phyloP scores from a whole-genome alignment of 257 asterid species.

The Lycium barbarum region DNA sequence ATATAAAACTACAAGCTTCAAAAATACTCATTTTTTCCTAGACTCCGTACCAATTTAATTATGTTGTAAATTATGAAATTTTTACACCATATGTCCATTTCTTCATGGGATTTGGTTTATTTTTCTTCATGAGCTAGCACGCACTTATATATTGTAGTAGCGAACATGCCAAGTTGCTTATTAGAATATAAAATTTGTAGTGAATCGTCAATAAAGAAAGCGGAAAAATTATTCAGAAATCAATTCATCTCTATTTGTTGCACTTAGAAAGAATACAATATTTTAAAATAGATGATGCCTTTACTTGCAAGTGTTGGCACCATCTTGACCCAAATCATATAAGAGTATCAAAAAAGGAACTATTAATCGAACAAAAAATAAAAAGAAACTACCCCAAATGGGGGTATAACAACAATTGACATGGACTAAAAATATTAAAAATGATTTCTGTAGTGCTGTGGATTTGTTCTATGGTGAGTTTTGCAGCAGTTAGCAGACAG shows the following conservation, averaged over 20 bases:
- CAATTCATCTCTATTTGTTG: conserved; percentile 32
- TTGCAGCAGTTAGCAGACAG: conserved; percentile 50
- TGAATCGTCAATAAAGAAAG: background rate
- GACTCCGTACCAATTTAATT: too few relatives aligned
- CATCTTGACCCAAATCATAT: conserved; percentile 35
- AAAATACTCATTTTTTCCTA: too few relatives aligned
- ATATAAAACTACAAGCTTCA: too few relatives aligned
- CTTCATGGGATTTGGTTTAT: too few relatives aligned
- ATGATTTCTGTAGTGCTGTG: conserved; percentile 28
- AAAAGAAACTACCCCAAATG: conserved; percentile 35
- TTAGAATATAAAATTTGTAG: background rate
- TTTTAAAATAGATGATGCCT: conserved; percentile 33
- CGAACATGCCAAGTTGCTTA: background rate
- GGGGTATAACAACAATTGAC: conserved; percentile 28
- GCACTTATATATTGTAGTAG: background rate
- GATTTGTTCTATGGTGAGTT: too few relatives aligned
- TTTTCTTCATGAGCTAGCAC: too few relatives aligned
- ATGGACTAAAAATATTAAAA: conserved; percentile 11
- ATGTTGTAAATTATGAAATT: too few relatives aligned
- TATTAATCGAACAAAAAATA: conserved; percentile 31
- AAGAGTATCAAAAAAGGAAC: conserved; percentile 24
- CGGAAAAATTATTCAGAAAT: background rate
- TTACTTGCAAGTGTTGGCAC: conserved; percentile 28
- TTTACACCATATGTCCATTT: too few relatives aligned
- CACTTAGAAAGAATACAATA: conserved; percentile 34